These are phyloP conservation scores for Phytophthora uliginosa DNA, from an alignment of 352 stramenopile species.

Conservation along the genomic window DNA sequence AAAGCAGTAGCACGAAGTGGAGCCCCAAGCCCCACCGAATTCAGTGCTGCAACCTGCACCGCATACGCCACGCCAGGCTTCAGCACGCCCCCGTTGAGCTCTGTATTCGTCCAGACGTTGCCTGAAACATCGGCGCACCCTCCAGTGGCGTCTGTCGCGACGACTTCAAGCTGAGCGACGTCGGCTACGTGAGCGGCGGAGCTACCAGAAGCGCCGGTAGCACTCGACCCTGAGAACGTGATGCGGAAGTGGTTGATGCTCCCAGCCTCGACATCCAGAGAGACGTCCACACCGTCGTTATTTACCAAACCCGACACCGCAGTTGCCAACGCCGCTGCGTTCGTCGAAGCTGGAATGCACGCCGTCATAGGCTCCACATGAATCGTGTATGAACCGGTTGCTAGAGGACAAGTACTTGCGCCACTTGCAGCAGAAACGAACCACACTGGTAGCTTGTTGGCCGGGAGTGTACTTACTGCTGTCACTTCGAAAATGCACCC, in stretches of 20 bases:
- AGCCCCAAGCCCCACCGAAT: slow-evolving; percentile 83
- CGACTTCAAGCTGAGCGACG: slow-evolving; percentile 55
- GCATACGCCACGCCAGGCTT: slow-evolving; percentile 89
- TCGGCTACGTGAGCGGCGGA: slow-evolving; percentile 29
- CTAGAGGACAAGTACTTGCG: slow-evolving; percentile 42
- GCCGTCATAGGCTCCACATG: slow-evolving; percentile 58
- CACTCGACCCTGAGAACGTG: slow-evolving; percentile 88
- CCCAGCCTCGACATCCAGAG: slow-evolving; percentile 53
- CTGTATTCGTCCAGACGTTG: slow-evolving; percentile 70
- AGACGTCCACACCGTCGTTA: slow-evolving; percentile 67
- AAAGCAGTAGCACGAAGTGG: slow-evolving; percentile 50
- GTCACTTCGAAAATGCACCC: slow-evolving; percentile 72
- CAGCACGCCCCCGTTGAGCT: slow-evolving; percentile 88
- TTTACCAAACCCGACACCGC: slow-evolving; percentile 55
- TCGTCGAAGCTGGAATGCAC: slow-evolving; percentile 57
- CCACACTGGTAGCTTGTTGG: slow-evolving; percentile 55
- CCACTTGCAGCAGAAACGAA: slow-evolving; percentile 26
- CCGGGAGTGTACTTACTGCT: slow-evolving; percentile 35
- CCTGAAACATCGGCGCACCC: slow-evolving; percentile 61
- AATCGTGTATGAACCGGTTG: slow-evolving; percentile 53
- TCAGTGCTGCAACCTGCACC: slow-evolving; percentile 91
- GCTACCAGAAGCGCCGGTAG: slow-evolving; percentile 48
- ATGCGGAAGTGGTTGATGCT: slow-evolving; percentile 72
- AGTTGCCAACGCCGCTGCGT: slow-evolving; percentile 32
- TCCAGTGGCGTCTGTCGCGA: slow-evolving; percentile 63